These are phyloP conservation scores for Citrus inodora DNA, from an alignment of 345 rosid genomes.

Conservation along the genomic window DNA sequence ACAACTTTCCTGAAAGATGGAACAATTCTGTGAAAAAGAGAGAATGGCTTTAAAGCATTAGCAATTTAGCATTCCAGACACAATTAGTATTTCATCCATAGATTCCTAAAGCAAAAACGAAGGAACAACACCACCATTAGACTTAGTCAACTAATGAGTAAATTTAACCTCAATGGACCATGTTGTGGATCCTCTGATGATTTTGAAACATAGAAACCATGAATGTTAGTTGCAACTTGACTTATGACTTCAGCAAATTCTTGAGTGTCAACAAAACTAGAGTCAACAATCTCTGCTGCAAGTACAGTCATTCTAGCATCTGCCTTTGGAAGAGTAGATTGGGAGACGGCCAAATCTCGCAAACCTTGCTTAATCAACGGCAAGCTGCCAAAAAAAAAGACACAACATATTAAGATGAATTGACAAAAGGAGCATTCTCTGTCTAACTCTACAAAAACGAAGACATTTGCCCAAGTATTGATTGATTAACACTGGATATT, in stretches of 20 bases:
- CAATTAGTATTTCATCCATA: neutral
- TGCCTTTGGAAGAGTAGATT: slow-evolving; percentile 58
- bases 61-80: neutral
- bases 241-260: slow-evolving; percentile 56
- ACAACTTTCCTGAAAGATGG: slow-evolving; percentile 55
- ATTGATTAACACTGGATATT: neutral
- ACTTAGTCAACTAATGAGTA: neutral
- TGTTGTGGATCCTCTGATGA: slow-evolving; percentile 61
- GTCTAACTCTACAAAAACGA: neutral
- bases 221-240: slow-evolving; percentile 49
- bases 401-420: neutral
- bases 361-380: slow-evolving; percentile 58
- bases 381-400: slow-evolving; percentile 44
- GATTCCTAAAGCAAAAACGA: neutral
- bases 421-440: neutral
- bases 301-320: slow-evolving; percentile 50
- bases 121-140: neutral
- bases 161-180: slow-evolving; percentile 58
- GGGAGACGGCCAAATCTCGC: slow-evolving; percentile 61
- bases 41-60: neutral
- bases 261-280: slow-evolving; percentile 51
- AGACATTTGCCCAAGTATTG: neutral
- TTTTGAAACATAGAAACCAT: slow-evolving; percentile 46
- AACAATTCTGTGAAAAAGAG: neutral
- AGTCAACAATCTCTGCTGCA: slow-evolving; percentile 63